A percentile compares a stretch with the other conserved stretches of the same genome.
Conservation (phyloP, 768 basidiomycete species). For the Termitomyces sp. region DNA sequence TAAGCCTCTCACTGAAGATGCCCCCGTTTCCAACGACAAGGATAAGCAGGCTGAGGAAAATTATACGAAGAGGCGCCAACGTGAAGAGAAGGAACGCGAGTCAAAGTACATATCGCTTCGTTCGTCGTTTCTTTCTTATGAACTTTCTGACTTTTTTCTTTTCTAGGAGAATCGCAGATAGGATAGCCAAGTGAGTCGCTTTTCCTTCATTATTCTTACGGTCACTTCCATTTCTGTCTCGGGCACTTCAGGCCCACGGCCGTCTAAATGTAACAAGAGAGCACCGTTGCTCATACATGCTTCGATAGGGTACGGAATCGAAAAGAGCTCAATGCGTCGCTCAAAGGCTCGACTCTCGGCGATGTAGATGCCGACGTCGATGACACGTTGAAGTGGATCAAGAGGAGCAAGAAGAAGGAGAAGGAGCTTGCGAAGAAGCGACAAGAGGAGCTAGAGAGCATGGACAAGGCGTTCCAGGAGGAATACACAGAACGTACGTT, state of each 20-base stretch:
- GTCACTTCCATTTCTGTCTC: slow-evolving; percentile 46
- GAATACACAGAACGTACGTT: slow-evolving; percentile 85
- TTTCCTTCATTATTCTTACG: slow-evolving; percentile 22
- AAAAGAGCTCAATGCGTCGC: slow-evolving; percentile 86
- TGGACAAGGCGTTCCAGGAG: slow-evolving; percentile 73
- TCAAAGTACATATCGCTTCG: slow-evolving; percentile 53
- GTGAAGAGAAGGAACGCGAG: slow-evolving; percentile 67
- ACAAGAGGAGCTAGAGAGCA: slow-evolving; percentile 76
- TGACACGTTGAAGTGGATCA: slow-evolving; percentile 87
- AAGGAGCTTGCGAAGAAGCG: slow-evolving; percentile 84
- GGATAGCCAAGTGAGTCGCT: slow-evolving; percentile 83
- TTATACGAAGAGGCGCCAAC: slow-evolving; percentile 69
- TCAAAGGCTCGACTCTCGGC: slow-evolving; percentile 91
- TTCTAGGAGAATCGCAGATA: slow-evolving; percentile 65
- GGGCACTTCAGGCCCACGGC: slow-evolving; percentile 34
- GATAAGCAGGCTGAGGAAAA: slow-evolving; percentile 88
- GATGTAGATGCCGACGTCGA: slow-evolving; percentile 77
- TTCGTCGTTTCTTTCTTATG: slow-evolving; percentile 12
- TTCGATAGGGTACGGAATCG: slow-evolving; percentile 85
- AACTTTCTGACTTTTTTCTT: slow-evolving; percentile 21
- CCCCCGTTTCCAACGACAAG: slow-evolving; percentile 62
- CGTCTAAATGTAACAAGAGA: slow-evolving; percentile 19
- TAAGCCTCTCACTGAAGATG: slow-evolving; percentile 87
- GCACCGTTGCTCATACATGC: slow-evolving; percentile 38
- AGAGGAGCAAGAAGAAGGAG: slow-evolving; percentile 85